Evolutionary conservation across 768 basidiomycete genomes (phyloP).

Genomic region (Lentinula guzmanii): DNA sequence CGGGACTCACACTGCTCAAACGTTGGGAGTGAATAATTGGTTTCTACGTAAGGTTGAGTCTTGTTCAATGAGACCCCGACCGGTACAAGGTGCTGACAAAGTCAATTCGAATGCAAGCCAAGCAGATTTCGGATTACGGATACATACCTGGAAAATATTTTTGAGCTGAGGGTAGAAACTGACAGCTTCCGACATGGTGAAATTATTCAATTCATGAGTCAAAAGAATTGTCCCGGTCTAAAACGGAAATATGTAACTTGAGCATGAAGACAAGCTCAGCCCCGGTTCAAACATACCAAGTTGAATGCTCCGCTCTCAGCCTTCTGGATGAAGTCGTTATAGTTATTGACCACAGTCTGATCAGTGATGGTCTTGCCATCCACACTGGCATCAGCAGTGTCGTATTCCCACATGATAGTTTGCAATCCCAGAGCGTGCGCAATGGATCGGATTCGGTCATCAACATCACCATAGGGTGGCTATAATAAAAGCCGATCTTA

Average conservation of each 20-base stretch:
- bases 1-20: constrained; percentile 41
- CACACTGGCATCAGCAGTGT: constrained; percentile 46
- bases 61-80: constrained; percentile 45
- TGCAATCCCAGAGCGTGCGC: constrained; percentile 60
- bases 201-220: constrained; percentile 56
- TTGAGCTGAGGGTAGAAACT: constrained; percentile 41
- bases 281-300: constrained; percentile 19
- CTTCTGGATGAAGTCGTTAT: constrained; percentile 43
- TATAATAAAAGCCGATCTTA: constrained; percentile 11
- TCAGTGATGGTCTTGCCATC: constrained; percentile 21
- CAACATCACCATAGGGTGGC: constrained; percentile 68
- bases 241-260: constrained; percentile 16
- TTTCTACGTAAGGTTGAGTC: constrained; percentile 47
- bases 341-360: constrained; percentile 45
- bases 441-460: constrained; percentile 71
- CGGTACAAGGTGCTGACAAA: constrained; percentile 41
- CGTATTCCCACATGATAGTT: constrained; percentile 69
- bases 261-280: neutral
- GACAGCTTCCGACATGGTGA: constrained; percentile 52
- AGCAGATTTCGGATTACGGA: constrained; percentile 14
- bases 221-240: constrained; percentile 49
- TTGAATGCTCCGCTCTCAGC: constrained; percentile 36
- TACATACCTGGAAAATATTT: constrained; percentile 35
- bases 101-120: neutral
- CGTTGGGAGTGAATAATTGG: constrained; percentile 30